A percentile compares a stretch with the other conserved stretches of the same genome.
These are phyloP conservation scores for Russula griseocarnosa DNA, from an alignment of 768 basidiomycete species.

Conservation along the genomic window DNA sequence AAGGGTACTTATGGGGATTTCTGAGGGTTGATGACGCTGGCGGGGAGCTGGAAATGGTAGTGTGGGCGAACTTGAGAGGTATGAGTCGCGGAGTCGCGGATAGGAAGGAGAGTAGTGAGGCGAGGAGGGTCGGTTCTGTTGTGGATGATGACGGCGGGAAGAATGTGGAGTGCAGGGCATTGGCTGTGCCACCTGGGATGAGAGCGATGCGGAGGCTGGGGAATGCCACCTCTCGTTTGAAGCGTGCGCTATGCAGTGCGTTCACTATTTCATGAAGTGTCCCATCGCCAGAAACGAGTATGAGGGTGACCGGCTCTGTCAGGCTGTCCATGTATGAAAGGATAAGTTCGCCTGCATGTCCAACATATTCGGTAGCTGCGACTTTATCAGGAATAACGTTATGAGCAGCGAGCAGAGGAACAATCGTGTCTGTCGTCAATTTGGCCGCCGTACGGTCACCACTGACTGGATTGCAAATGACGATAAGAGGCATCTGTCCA, in stretches of 20 bases:
- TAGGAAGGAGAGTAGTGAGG: slow-evolving; percentile 31
- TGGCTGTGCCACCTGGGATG: slow-evolving; percentile 85
- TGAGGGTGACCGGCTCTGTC: slow-evolving; percentile 41
- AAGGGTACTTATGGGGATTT: neutral
- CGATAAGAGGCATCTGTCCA: slow-evolving; percentile 46
- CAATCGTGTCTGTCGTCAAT: slow-evolving; percentile 57
- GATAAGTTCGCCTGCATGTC: slow-evolving; percentile 53
- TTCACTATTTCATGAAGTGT: slow-evolving; percentile 88
- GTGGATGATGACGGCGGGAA: slow-evolving; percentile 48
- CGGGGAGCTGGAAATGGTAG: slow-evolving; percentile 37
- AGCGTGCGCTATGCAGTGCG: slow-evolving; percentile 36
- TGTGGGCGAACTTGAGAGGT: slow-evolving; percentile 54
- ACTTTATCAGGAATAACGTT: slow-evolving; percentile 40
- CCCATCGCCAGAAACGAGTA: slow-evolving; percentile 85
- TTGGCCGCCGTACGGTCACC: slow-evolving; percentile 55
- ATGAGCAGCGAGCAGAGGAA: slow-evolving; percentile 55
- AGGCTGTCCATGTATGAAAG: slow-evolving; percentile 38
- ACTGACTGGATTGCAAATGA: slow-evolving; percentile 73
- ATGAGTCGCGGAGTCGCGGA: slow-evolving; percentile 28
- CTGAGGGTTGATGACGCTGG: slow-evolving; percentile 6
- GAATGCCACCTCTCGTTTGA: neutral
- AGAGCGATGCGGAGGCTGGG: slow-evolving; percentile 43
- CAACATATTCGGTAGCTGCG: slow-evolving; percentile 46
- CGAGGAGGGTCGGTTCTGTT: slow-evolving; percentile 42
- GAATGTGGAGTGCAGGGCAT: slow-evolving; percentile 79